Evolutionary conservation across 768 basidiomycete genomes (phyloP).

Genomic region (Candolleomyces aberdarensis): DNA sequence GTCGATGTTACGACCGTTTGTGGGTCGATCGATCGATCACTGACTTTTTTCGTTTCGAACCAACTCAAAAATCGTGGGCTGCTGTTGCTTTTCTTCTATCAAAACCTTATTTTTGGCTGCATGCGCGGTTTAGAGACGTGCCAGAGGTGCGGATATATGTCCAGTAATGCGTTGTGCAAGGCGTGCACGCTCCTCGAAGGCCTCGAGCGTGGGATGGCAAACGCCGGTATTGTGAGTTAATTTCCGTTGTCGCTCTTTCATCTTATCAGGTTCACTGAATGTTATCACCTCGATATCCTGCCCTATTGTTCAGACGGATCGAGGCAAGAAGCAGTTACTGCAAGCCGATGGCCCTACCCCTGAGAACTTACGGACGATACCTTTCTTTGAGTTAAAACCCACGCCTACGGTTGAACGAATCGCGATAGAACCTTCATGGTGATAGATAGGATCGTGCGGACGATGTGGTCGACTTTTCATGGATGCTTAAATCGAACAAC

Average conservation of each 20-base stretch:
- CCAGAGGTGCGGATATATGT: conserved; percentile 90
- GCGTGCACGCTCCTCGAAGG: conserved; percentile 91
- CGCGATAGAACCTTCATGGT: conserved; percentile 37
- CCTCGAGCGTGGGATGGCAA: conserved; percentile 78
- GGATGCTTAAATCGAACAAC: too few relatives aligned
- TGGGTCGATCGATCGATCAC: conserved; percentile 5
- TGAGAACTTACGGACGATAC: conserved; percentile 74
- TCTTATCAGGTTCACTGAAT: neutral
- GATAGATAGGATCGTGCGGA: too few relatives aligned
- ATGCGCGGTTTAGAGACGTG: conserved; percentile 69
- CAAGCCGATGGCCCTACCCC: conserved; percentile 50
- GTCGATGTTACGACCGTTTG: neutral
- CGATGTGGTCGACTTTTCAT: too few relatives aligned
- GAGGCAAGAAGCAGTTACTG: conserved; percentile 53
- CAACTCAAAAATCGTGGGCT: neutral
- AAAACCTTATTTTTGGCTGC: neutral
- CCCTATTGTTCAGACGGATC: conserved; percentile 52
- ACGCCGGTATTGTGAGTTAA: conserved; percentile 54
- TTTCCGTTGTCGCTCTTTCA: conserved; percentile 8
- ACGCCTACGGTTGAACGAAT: conserved; percentile 19
- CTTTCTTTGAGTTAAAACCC: conserved; percentile 50
- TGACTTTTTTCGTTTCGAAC: neutral
- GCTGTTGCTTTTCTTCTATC: conserved; percentile 1
- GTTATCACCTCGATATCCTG: conserved; percentile 10
- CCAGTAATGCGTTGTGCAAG: conserved; percentile 95